Percentiles rank a stretch among this genome's conserved stretches.
Evolutionary conservation across 1,284 basidiomycete genomes (phyloP).

Genomic region (Boletus subluridellus): DNA sequence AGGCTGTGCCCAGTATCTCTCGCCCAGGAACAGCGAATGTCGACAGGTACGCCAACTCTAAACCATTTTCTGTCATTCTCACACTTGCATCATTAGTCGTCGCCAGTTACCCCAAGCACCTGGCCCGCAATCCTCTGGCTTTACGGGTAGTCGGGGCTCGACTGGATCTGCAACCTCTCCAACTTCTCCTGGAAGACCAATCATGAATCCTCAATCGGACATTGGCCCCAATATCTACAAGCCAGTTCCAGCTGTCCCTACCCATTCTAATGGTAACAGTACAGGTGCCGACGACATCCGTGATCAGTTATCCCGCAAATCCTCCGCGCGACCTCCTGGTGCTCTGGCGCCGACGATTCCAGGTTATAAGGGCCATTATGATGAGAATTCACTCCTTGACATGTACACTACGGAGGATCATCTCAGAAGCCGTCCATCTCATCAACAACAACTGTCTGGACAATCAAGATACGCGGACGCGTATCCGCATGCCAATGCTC

Average conservation of each 20-base stretch:
- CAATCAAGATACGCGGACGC: constrained; percentile 26
- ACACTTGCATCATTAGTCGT: constrained; percentile 17
- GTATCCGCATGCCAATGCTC: constrained; percentile 15
- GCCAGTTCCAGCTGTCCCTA: constrained; percentile 31
- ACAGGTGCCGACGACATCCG: constrained; percentile 16
- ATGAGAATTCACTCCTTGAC: constrained; percentile 28
- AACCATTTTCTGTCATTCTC: not conserved
- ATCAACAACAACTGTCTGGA: constrained; percentile 20
- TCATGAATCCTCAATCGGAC: constrained; percentile 20
- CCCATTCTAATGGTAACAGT: constrained; percentile 10
- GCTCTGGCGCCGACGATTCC: constrained; percentile 35
- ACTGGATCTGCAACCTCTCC: constrained; percentile 23
- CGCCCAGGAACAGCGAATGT: constrained; percentile 27
- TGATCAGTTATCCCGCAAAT: constrained; percentile 19
- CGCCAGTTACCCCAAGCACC: constrained; percentile 31
- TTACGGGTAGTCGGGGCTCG: constrained; percentile 19
- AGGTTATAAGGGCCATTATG: constrained; percentile 25
- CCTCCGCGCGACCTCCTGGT: constrained; percentile 35
- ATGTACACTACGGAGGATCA: constrained; percentile 26
- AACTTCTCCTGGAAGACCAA: constrained; percentile 15
- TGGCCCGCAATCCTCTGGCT: constrained; percentile 14
- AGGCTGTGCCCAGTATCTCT: constrained; percentile 14
- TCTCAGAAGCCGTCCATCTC: constrained; percentile 18
- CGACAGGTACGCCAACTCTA: constrained; percentile 23
- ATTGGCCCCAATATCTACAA: constrained; percentile 29